Evolutionary conservation across 495 filamentous ascomycete species (phyloP).

Genomic region (Podospora fimiseda): DNA sequence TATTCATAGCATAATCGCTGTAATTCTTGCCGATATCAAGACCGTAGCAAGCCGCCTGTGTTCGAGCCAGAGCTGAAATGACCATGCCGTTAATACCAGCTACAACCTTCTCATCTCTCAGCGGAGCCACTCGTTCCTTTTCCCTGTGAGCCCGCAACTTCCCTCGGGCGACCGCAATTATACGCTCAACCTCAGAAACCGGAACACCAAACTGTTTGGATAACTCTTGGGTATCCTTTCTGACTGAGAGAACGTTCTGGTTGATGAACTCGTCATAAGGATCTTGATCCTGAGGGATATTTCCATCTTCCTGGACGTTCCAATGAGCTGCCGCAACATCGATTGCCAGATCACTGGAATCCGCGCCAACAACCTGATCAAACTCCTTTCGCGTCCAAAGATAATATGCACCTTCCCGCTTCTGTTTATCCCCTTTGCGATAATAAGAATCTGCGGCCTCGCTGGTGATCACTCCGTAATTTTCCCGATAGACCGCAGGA

Average conservation of each 20-base stretch:
- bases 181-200: conserved; percentile 62
- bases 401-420: conserved; percentile 91
- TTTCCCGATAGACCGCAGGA: conserved; percentile 55
- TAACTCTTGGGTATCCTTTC: conserved; percentile 53
- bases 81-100: conserved; percentile 85
- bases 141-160: conserved; percentile 71
- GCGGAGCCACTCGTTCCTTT: conserved; percentile 69
- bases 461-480: conserved; percentile 78
- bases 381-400: conserved; percentile 91
- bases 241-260: conserved; percentile 53
- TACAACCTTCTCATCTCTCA: conserved; percentile 86
- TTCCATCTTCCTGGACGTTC: conserved; percentile 81
- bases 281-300: conserved; percentile 77
- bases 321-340: conserved; percentile 77
- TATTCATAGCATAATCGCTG: conserved; percentile 56
- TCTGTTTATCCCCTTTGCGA: conserved; percentile 67
- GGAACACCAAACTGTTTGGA: conserved; percentile 72
- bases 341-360: conserved; percentile 48
- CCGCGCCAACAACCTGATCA: conserved; percentile 59
- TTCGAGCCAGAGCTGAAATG: conserved; percentile 73
- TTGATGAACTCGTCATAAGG: conserved; percentile 92
- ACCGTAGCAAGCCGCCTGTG: conserved; percentile 58
- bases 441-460: conserved; percentile 91
- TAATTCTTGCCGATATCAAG: conserved; percentile 50
- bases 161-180: conserved; percentile 60